Evolutionary conservation across 1,139 yeast genomes (phyloP), one percentile per base, ranked within the genome.

Genomic region (Sugiyamaella neomexicana): DNA sequence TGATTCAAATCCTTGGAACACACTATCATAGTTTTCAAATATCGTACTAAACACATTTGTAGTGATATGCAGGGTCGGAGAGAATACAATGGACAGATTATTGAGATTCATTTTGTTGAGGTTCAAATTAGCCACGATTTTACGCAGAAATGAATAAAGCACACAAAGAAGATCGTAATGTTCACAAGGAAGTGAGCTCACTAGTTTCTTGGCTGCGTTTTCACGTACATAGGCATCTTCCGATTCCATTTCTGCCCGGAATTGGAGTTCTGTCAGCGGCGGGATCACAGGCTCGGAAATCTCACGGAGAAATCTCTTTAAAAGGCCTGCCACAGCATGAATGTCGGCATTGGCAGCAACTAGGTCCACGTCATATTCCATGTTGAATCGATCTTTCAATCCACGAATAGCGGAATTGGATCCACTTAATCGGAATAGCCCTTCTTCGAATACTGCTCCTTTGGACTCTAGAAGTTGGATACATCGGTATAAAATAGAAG

Each of bases 371-470:
- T 91, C 98, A 59, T 79, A 80, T 13, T 80, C 76, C 25, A 55
- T 58, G 43, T 74, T 71, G 59, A 90, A 93, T 48, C 75, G 76
- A 41, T 84, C 89, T 64, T 87, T 89, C 46, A 93, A 76, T 40
- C 78, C 80, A 55, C 88, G 80, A 25, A 93, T 89, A 47, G 85
- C 78, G 0, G 91, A 80, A 53, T 93, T 88, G 34, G 96, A 87
- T 1, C 99, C 99, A 69, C 95, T 89, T 55, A 91, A 75, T 59
- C 99, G 77, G 73, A 93, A 93, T 1, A 93, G 81, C 2, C 99
- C 99, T 67, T 91, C 97, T 68, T 89, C 96, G 59, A 80, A 81
- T 16, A 86, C 75, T 0, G 96, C 97, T 9, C 87, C 83, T 20
- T 85, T 80, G 47, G 76, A 78, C 53, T 80, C 78, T 49, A 93